Conservation (phyloP, 169 alveolate species). For the Theileria sp. region DNA sequence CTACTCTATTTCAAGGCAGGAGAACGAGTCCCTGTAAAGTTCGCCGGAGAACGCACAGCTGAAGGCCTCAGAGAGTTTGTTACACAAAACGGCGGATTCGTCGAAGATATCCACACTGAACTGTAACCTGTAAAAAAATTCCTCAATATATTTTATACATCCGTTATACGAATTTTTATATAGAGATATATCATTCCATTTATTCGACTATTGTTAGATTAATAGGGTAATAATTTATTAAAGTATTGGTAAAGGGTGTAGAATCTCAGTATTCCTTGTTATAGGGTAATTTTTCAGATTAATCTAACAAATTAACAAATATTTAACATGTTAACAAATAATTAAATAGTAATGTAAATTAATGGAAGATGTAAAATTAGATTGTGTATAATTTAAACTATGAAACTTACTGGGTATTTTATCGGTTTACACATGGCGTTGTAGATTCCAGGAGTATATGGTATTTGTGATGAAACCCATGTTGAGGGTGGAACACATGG, state of each 20-base stretch:
- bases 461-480: conserved; percentile 18
- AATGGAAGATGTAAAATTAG: not conserved
- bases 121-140: conserved; percentile 11
- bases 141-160: not conserved
- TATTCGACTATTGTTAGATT: not conserved
- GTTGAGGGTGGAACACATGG: conserved; percentile 69
- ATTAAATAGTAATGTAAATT: not conserved
- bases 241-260: not conserved
- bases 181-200: not conserved
- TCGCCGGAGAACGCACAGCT: conserved; percentile 72
- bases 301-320: not conserved
- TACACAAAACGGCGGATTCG: conserved; percentile 58
- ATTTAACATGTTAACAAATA: not conserved
- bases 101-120: conserved; percentile 39
- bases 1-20: conserved; percentile 73
- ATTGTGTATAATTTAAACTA: not conserved
- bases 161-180: not conserved
- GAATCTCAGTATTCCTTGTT: not conserved
- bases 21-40: conserved; percentile 62
- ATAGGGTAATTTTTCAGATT: not conserved
- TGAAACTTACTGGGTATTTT: not conserved
- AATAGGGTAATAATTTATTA: not conserved
- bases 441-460: conserved; percentile 24
- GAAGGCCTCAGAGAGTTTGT: conserved; percentile 71
- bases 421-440: conserved; percentile 1